Evolutionary conservation across 2,329 filamentous ascomycete species (phyloP).

Genomic region (Nannizzia gypsea): DNA sequence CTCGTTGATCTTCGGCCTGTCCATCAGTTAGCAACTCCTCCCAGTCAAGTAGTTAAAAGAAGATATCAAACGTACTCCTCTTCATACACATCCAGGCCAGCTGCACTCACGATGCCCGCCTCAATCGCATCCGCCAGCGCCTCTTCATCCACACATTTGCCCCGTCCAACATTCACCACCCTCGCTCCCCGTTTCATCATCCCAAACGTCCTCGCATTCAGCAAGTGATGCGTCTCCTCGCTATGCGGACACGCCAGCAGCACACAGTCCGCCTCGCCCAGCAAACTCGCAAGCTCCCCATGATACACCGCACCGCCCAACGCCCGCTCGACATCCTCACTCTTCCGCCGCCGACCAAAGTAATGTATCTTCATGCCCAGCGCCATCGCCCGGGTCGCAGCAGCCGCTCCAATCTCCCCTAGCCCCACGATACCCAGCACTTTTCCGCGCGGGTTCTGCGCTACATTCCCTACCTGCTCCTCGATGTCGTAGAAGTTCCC

Average conservation of each 20-base stretch:
- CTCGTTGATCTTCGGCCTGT: constrained; percentile 13
- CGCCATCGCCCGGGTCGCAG: constrained; percentile 9
- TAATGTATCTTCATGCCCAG: constrained; percentile 16
- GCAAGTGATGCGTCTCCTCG: constrained; percentile 54
- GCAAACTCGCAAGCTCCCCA: constrained; percentile 7
- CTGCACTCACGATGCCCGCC: constrained; percentile 51
- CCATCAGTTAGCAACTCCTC: neutral
- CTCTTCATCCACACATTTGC: constrained; percentile 61
- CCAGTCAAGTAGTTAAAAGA: neutral
- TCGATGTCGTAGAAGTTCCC: constrained; percentile 12
- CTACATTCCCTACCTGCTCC: constrained; percentile 2
- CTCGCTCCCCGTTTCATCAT: constrained; percentile 62
- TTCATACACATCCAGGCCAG: constrained; percentile 64
- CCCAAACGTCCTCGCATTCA: constrained; percentile 52
- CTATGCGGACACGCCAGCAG: constrained; percentile 18
- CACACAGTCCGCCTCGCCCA: constrained; percentile 13
- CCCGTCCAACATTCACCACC: constrained; percentile 63
- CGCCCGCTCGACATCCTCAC: constrained; percentile 2
- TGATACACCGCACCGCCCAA: constrained; percentile 14
- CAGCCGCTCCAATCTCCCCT: constrained; percentile 12
- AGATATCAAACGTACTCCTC: constrained; percentile 41
- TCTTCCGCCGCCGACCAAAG: constrained; percentile 10
- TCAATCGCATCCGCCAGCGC: constrained; percentile 59
- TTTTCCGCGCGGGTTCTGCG: constrained; percentile 11
- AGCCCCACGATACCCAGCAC: constrained; percentile 14